phyloP scores from a whole-genome alignment of 2,329 filamentous ascomycete species.

The Didymella exigua region DNA sequence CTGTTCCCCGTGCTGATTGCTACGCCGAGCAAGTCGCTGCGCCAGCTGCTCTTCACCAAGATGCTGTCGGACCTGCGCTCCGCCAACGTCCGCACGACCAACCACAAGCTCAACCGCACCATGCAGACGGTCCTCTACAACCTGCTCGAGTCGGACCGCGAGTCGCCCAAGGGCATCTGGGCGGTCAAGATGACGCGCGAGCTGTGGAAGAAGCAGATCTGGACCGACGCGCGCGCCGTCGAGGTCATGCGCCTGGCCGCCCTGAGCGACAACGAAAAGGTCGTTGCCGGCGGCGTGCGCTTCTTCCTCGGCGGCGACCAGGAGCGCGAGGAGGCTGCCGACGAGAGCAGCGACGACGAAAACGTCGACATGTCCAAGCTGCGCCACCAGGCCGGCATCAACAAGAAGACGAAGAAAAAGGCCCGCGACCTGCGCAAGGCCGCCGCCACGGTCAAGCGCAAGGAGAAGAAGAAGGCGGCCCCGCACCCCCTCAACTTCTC shows the following conservation, averaged over 20 bases:
- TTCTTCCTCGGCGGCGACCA: conserved; percentile 98
- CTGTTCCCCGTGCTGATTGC: conserved; percentile 92
- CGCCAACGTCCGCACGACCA: conserved; percentile 83
- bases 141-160: conserved; percentile 81
- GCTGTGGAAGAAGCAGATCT: conserved; percentile 94
- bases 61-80: conserved; percentile 89
- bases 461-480: conserved; percentile 85
- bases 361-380: conserved; percentile 79
- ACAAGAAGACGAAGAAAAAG: conserved; percentile 95
- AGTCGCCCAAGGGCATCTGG: conserved; percentile 89
- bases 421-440: conserved; percentile 79
- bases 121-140: conserved; percentile 95
- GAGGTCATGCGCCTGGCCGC: conserved; percentile 97
- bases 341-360: conserved; percentile 83
- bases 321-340: conserved; percentile 83
- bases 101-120: conserved; percentile 90
- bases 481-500: conserved; percentile 94
- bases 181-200: conserved; percentile 94
- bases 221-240: conserved; percentile 93
- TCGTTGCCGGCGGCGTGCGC: conserved; percentile 81
- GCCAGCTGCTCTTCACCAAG: conserved; percentile 83
- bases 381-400: conserved; percentile 85
- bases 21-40: conserved; percentile 89
- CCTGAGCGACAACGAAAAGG: conserved; percentile 89
- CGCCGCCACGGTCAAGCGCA: conserved; percentile 75